These are phyloP conservation scores for Antrodiella citrinella DNA, from an alignment of 768 basidiomycete genomes.

Conservation along the genomic window DNA sequence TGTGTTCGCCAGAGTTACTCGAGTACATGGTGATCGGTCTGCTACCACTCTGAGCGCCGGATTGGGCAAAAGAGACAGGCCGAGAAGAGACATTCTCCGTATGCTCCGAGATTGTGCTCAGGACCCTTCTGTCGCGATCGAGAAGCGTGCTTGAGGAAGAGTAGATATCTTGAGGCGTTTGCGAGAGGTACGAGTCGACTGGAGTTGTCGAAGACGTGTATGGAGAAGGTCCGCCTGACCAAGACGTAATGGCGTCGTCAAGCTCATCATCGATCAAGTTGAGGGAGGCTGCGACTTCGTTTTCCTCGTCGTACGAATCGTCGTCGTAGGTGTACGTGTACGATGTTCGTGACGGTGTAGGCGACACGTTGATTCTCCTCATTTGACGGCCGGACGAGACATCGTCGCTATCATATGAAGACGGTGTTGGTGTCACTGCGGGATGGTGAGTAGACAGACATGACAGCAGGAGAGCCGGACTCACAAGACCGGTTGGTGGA, in stretches of 20 bases:
- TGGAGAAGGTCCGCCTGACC: conserved; percentile 37
- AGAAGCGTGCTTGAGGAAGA: conserved; percentile 24
- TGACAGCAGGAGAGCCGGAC: conserved; percentile 9
- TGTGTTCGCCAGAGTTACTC: conserved; percentile 35
- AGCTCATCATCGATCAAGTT: conserved; percentile 61
- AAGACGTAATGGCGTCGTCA: conserved; percentile 52
- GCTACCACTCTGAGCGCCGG: conserved; percentile 24
- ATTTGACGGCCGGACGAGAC: conserved; percentile 39
- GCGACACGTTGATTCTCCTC: conserved; percentile 50
- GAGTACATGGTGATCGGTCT: conserved; percentile 29
- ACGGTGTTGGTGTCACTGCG: conserved; percentile 37
- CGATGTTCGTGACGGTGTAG: conserved; percentile 36
- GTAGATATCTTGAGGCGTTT: not conserved
- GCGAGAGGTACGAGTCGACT: not conserved
- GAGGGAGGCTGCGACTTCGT: conserved; percentile 61
- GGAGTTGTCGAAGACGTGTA: conserved; percentile 1
- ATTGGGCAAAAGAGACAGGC: conserved; percentile 35
- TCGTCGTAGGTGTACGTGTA: conserved; percentile 57
- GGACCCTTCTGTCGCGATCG: conserved; percentile 36
- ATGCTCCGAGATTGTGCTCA: conserved; percentile 74
- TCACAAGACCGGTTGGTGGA: conserved; percentile 48
- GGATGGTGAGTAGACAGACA: not conserved
- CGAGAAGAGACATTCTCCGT: conserved; percentile 62
- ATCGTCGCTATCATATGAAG: conserved; percentile 38
- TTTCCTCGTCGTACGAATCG: conserved; percentile 36